Conservation (phyloP, 2,329 filamentous ascomycete species). For the Pseudogymnoascus sp. region DNA sequence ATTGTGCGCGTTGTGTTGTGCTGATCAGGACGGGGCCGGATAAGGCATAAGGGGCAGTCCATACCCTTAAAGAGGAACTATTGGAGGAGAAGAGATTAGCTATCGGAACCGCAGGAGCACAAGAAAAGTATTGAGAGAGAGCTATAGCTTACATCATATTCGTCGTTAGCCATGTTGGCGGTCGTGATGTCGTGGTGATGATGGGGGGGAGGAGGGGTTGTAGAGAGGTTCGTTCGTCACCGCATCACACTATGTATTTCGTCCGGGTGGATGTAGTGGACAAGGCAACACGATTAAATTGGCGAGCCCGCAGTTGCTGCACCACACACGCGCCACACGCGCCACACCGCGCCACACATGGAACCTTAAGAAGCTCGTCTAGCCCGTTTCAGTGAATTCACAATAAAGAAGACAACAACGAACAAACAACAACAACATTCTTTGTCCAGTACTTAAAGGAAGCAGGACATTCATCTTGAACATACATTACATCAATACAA, state of each 20-base stretch:
- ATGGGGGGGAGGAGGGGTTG: conserved; percentile 15
- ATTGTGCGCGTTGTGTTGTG: conserved; percentile 19
- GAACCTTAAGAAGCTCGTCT: background rate
- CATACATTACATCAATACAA: background rate
- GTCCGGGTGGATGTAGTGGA: conserved; percentile 11
- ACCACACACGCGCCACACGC: conserved; percentile 22
- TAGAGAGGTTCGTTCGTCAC: conserved; percentile 10
- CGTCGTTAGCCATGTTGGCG: conserved; percentile 92
- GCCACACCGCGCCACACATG: conserved; percentile 13
- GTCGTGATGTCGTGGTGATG: conserved; percentile 21
- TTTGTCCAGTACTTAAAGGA: background rate
- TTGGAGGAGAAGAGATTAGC: conserved; percentile 28
- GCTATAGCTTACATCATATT: conserved; percentile 85
- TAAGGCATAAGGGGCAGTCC: conserved; percentile 10
- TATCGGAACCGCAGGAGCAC: conserved; percentile 29
- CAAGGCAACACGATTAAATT: conserved; percentile 14
- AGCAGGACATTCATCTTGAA: background rate
- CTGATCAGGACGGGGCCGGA: conserved; percentile 1
- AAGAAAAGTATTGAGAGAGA: conserved; percentile 13
- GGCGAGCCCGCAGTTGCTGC: conserved; percentile 15
- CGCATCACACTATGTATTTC: conserved; percentile 10
- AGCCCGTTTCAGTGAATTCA: background rate
- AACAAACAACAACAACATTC: background rate
- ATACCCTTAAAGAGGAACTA: conserved; percentile 94
- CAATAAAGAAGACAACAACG: conserved; percentile 1